Base-by-base conservation (phyloP, 352 stramenopile species). In the Bremia lactucae region DNA sequence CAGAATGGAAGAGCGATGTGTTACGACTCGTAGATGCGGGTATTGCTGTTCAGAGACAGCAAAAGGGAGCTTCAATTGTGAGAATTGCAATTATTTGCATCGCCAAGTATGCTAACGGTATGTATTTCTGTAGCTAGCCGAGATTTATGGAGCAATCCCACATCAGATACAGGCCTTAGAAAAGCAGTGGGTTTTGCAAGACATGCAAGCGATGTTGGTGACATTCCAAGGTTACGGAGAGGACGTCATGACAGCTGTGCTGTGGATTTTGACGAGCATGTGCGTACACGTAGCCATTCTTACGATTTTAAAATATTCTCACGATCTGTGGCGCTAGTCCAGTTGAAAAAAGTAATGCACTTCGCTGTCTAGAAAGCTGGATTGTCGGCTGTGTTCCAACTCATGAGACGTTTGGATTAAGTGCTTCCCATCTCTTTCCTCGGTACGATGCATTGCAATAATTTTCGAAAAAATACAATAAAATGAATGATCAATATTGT, bases 301-400 rank as follows among this genome's bases (percentile, higher is more conserved):
- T 14, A 10, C 4, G 13, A 21, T 23, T 21, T 8, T 31, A 0
- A n/a, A n/a, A n/a, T 40, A 19, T 35, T 49, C n/a, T 49, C 24
- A 44, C 2, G 9, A n/a, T 33, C 46, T 18, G 18, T 33, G 40
- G 20, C 29, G 9, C 37, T 36, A 83, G 71, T 20, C 60, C 68
- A 14, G 38, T 71, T 18, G 51, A 62, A 10, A 55, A 49, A 6
- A 56, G 43, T 19, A 62, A 38, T 36, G 73, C 71, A 7, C 47
- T 88, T 16, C 67, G 61, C 15, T 88, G 76, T 24, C 47, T 88
- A 6, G 73, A 85, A 47, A 66, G 51, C 14, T 88, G 76, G 76
- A 53, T 77, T 36, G 41, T 79, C 13, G 76, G 76, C 8, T 82
- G 67, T 37, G 46, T 88, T 25, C 49, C 69, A 0, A 49, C 50